phyloP scores from a whole-genome alignment of 306 rosid species.

The Cucumis hystrix region DNA sequence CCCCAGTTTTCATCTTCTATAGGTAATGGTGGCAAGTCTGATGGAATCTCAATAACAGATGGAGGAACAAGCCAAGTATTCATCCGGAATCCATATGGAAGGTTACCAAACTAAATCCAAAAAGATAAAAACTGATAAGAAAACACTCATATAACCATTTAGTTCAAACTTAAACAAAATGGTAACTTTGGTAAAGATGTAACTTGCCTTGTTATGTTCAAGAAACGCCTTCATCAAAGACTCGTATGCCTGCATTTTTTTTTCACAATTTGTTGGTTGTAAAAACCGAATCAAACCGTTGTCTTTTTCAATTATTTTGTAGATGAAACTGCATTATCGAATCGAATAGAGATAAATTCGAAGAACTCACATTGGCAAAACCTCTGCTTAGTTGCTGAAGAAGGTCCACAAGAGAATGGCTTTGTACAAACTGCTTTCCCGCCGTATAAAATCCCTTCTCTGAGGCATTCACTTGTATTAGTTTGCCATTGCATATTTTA shows the following conservation, averaged over 20 bases:
- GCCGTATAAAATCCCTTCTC: conserved; percentile 71
- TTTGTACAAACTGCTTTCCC: conserved; percentile 55
- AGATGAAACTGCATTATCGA: not conserved
- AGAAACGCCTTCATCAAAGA: conserved; percentile 72
- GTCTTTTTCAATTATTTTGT: not conserved
- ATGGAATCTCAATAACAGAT: conserved; percentile 50
- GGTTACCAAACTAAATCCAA: conserved; percentile 71
- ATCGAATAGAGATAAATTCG: not conserved
- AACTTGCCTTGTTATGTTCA: conserved; percentile 75
- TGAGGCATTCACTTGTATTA: conserved; percentile 67
- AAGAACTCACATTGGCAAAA: conserved; percentile 59
- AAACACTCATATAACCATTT: not conserved
- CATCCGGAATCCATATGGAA: conserved; percentile 87
- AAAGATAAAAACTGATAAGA: not conserved
- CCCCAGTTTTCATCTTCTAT: conserved; percentile 90
- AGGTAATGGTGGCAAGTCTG: conserved; percentile 47
- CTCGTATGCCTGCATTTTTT: conserved; percentile 58
- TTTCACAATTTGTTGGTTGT: not conserved
- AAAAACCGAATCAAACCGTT: not conserved
- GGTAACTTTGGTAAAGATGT: not conserved
- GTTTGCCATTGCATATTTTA: conserved; percentile 82
- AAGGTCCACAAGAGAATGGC: conserved; percentile 86
- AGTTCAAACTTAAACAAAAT: not conserved
- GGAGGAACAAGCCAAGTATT: conserved; percentile 98
- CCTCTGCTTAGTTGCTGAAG: conserved; percentile 87